Evolutionary conservation across 2,329 filamentous ascomycete species (phyloP).

Genomic region (Penicillium sp.): DNA sequence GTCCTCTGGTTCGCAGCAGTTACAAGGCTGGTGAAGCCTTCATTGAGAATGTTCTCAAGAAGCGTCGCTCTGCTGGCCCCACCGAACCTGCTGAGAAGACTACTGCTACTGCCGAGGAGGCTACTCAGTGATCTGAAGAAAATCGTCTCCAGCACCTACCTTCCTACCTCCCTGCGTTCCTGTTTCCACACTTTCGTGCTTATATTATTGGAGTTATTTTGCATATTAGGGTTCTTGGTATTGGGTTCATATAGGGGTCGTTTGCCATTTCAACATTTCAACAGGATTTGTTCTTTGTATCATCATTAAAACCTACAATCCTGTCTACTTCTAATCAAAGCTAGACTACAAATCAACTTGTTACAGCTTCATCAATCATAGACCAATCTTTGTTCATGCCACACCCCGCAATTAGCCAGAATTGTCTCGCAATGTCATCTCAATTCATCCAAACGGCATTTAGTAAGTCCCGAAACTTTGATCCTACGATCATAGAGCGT

Average conservation of each 20-base stretch:
- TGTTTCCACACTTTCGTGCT: background rate
- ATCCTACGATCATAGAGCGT: background rate
- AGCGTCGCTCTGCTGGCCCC: conserved; percentile 54
- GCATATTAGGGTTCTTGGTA: conserved; percentile 20
- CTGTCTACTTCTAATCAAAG: conserved; percentile 5
- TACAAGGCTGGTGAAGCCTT: conserved; percentile 99
- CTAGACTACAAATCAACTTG: conserved; percentile 5
- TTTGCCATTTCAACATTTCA: conserved; percentile 8
- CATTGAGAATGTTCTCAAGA: conserved; percentile 96
- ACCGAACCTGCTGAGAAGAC: conserved; percentile 30
- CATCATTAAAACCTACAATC: conserved; percentile 12
- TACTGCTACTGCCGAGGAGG: conserved; percentile 25
- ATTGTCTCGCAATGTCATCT: background rate
- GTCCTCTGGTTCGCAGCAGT: conserved; percentile 86
- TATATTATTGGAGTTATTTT: conserved; percentile 18
- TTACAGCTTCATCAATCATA: background rate
- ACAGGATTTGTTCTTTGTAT: conserved; percentile 17
- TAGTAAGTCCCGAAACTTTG: background rate
- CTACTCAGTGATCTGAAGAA: conserved; percentile 26
- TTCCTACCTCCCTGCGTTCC: background rate
- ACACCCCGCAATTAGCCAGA: background rate
- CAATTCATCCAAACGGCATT: background rate
- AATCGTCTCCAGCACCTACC: background rate
- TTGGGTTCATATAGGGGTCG: conserved; percentile 9
- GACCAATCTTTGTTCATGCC: background rate